These are phyloP conservation scores for Globisporangium solare DNA, from an alignment of 352 stramenopile genomes.

Conservation along the genomic window DNA sequence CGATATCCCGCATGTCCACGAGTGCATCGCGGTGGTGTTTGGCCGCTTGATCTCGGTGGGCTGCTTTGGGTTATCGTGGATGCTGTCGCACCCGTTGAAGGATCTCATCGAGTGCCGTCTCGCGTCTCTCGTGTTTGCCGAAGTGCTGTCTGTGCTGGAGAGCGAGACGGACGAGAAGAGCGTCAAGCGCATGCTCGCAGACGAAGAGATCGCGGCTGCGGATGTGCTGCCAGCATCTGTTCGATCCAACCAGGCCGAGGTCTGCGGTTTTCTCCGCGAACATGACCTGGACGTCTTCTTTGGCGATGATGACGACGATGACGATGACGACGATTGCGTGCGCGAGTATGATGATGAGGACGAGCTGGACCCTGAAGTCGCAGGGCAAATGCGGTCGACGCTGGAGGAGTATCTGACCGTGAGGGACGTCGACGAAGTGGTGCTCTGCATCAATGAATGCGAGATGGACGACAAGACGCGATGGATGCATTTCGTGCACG, in stretches of 20 bases:
- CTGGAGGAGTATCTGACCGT: conserved; percentile 76
- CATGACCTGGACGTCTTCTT: conserved; percentile 70
- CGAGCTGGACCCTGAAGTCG: conserved; percentile 55
- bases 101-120: conserved; percentile 61
- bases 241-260: conserved; percentile 32
- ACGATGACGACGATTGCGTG: conserved; percentile 28
- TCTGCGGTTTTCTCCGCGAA: conserved; percentile 57
- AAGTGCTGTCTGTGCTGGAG: conserved; percentile 72
- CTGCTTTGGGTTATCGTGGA: conserved; percentile 84
- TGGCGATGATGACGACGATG: conserved; percentile 32
- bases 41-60: conserved; percentile 68
- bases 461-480: conserved; percentile 19
- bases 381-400: conserved; percentile 60
- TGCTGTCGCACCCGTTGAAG: conserved; percentile 49
- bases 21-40: conserved; percentile 73
- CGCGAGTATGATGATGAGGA: conserved; percentile 32
- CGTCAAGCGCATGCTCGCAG: conserved; percentile 70
- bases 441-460: conserved; percentile 72
- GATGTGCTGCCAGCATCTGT: conserved; percentile 42
- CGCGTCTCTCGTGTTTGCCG: conserved; percentile 62
- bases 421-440: conserved; percentile 70
- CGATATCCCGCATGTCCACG: conserved; percentile 77
- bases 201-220: conserved; percentile 67
- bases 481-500: conserved; percentile 72
- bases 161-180: conserved; percentile 54